Evolutionary conservation across 2,329 filamentous ascomycete species (phyloP).

Genomic region (Xylaria arbuscula): DNA sequence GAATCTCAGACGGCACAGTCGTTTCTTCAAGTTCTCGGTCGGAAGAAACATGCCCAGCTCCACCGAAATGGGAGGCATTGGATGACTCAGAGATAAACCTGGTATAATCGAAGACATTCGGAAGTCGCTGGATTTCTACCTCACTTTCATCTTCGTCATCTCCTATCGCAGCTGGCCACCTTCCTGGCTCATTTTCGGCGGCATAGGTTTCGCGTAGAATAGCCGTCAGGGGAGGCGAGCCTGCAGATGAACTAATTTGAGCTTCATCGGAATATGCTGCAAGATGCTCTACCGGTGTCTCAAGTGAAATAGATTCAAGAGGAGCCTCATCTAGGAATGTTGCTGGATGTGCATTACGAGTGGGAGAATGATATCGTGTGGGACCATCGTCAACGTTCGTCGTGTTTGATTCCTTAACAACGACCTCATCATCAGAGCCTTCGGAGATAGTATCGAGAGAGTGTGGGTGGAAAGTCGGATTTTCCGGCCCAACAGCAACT

Average conservation of each 20-base stretch:
- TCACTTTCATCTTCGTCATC: conserved; percentile 20
- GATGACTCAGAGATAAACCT: conserved; percentile 14
- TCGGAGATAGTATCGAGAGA: conserved; percentile 26
- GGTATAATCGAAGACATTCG: conserved; percentile 15
- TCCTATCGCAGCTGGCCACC: conserved; percentile 5
- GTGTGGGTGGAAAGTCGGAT: not conserved
- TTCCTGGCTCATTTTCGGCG: not conserved
- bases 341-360: no score
- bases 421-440: conserved; percentile 24
- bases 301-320: not conserved
- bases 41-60: not conserved
- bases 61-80: not conserved
- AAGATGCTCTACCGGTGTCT: not conserved
- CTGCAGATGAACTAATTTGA: conserved; percentile 1
- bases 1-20: not conserved
- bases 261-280: not conserved
- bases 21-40: conserved; percentile 8
- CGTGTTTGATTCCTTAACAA: conserved; percentile 5
- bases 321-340: not conserved
- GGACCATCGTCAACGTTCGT: not conserved
- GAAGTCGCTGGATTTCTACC: conserved; percentile 18
- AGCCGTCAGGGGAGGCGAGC: not conserved
- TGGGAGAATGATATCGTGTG: not conserved
- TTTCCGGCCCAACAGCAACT: not conserved
- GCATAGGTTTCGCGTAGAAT: not conserved